Percentiles rank a stretch among this genome's conserved stretches.
These are phyloP conservation scores for Ampelomyces quisqualis DNA, from an alignment of 2,329 filamentous ascomycete species.

Conservation along the genomic window DNA sequence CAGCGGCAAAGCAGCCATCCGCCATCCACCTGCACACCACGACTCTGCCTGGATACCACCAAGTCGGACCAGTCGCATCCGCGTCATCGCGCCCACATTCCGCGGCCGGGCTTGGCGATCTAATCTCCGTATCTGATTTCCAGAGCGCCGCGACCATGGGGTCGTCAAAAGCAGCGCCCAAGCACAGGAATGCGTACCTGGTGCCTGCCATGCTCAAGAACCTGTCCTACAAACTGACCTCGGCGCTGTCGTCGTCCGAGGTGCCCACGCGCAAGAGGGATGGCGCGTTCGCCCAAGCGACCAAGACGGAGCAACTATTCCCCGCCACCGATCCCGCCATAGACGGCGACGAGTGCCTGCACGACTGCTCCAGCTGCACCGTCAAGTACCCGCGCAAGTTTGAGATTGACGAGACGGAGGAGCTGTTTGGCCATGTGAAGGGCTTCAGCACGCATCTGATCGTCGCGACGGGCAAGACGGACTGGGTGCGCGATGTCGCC, in stretches of 20 bases:
- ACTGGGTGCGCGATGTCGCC: conserved; percentile 84
- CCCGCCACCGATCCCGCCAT: conserved; percentile 69
- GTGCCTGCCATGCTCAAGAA: conserved; percentile 42
- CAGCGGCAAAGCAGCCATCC: not conserved
- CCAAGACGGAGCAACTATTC: conserved; percentile 63
- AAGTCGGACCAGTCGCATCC: too few species aligned
- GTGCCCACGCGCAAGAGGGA: conserved; percentile 33
- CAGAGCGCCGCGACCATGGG: conserved; percentile 23
- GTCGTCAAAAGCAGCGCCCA: conserved; percentile 20
- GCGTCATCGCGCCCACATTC: conserved; percentile 31
- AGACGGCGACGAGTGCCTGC: conserved; percentile 86
- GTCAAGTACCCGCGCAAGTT: conserved; percentile 75
- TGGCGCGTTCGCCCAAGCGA: conserved; percentile 52
- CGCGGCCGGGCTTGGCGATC: conserved; percentile 36
- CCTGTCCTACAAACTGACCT: conserved; percentile 41
- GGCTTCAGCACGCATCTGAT: conserved; percentile 87
- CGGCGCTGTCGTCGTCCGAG: conserved; percentile 33
- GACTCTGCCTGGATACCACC: too few species aligned
- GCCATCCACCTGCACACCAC: not conserved
- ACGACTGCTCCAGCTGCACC: conserved; percentile 80
- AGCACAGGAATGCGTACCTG: conserved; percentile 36
- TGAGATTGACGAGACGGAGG: conserved; percentile 71
- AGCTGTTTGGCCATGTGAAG: conserved; percentile 81
- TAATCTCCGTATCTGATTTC: conserved; percentile 33
- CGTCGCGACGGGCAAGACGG: conserved; percentile 91